Evolutionary conservation across 495 filamentous ascomycete genomes (phyloP).

Genomic region (Thermochaetoides thermophila): DNA sequence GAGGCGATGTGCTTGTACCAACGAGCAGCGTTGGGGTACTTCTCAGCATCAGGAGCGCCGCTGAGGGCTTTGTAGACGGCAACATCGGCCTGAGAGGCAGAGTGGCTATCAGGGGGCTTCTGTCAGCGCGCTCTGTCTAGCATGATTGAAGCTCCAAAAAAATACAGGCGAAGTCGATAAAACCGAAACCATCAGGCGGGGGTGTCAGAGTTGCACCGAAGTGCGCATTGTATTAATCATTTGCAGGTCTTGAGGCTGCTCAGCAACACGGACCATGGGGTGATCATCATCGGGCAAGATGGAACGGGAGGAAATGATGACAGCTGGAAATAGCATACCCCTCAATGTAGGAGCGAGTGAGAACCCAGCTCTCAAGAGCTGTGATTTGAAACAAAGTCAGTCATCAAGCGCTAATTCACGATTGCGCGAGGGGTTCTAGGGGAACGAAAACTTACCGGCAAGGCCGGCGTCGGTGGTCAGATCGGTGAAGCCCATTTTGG

Average conservation of each 20-base stretch:
- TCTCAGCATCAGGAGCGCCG: constrained; percentile 55
- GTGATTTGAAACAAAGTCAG: no score
- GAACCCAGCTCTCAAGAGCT: constrained; percentile 89
- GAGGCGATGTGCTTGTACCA: constrained; percentile 98
- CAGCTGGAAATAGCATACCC: constrained; percentile 44
- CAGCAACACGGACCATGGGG: constrained; percentile 97
- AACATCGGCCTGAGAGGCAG: constrained; percentile 89
- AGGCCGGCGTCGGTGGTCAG: constrained; percentile 77
- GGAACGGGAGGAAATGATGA: background rate
- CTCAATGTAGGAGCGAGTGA: constrained; percentile 81
- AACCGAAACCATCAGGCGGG: no score
- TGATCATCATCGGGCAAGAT: constrained; percentile 53
- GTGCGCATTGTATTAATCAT: constrained; percentile 64
- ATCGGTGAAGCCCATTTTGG: constrained; percentile 86
- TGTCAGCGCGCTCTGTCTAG: constrained; percentile 9
- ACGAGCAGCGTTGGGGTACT: constrained; percentile 86
- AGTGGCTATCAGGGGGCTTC: constrained; percentile 41
- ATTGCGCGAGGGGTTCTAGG: no score
- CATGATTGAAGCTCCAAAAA: no score
- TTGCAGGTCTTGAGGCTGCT: constrained; percentile 94
- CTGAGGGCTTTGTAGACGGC: constrained; percentile 82
- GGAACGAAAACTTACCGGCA: constrained; percentile 48
- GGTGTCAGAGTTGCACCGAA: constrained; percentile 74
- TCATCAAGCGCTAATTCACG: no score
- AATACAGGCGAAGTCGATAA: no score